Conservation (phyloP, 805 yeast genomes). For the Yarrowia hollandica region DNA sequence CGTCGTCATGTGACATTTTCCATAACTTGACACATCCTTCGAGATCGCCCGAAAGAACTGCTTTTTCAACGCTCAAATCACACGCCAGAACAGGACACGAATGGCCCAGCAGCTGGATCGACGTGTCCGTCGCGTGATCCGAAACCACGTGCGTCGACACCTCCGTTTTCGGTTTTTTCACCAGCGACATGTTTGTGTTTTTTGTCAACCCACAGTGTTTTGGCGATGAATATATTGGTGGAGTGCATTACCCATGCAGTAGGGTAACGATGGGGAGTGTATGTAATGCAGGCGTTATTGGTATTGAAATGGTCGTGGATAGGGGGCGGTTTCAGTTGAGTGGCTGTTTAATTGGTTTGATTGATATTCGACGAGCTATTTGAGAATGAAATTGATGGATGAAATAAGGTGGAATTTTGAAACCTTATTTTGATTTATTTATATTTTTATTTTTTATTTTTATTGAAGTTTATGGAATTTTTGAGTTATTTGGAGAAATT, state of each 20-base stretch:
- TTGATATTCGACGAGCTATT: not conserved
- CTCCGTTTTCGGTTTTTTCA: constrained; percentile 22
- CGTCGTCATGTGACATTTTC: constrained; percentile 30
- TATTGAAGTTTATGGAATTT: no score
- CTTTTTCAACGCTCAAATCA: not conserved
- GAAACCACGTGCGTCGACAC: constrained; percentile 6
- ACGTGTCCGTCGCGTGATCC: constrained; percentile 1
- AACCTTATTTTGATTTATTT: not conserved
- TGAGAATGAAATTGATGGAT: no score
- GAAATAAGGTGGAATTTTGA: not conserved
- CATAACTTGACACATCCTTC: constrained; percentile 25
- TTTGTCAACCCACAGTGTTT: no score
- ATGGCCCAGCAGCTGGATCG: constrained; percentile 4
- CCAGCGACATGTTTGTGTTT: constrained; percentile 14
- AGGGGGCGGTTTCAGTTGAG: not conserved
- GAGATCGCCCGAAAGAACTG: constrained; percentile 13
- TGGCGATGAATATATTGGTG: constrained; percentile 10
- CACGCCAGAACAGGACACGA: constrained; percentile 11
- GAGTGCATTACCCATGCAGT: constrained; percentile 2
- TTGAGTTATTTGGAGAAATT: no score
- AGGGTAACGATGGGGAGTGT: not conserved
- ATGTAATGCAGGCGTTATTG: not conserved
- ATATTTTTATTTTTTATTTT: not conserved
- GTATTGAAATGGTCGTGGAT: not conserved
- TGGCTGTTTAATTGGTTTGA: not conserved